phyloP scores from a whole-genome alignment of 257 asterid species.

The Solanum rostratum region DNA sequence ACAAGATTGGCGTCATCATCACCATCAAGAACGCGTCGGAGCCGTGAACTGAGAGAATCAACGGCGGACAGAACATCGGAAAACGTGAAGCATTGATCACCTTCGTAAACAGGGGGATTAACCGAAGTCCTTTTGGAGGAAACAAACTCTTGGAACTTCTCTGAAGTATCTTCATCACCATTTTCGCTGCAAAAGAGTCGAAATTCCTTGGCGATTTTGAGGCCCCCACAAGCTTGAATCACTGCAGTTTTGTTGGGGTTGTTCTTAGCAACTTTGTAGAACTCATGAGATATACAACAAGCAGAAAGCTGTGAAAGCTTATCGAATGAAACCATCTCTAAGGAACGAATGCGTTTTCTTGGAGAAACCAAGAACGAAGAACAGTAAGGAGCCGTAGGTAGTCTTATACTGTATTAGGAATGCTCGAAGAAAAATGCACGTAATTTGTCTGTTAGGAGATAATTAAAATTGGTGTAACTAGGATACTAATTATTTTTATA shows the following conservation, averaged over 20 bases:
- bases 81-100: conserved; percentile 72
- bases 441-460: no score
- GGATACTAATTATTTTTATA: no score
- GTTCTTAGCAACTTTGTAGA: conserved; percentile 40
- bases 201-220: conserved; percentile 26
- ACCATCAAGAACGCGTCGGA: conserved; percentile 47
- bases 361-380: background rate
- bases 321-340: background rate
- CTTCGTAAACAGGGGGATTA: conserved; percentile 39
- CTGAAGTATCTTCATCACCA: background rate
- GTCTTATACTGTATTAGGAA: background rate
- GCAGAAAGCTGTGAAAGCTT: conserved; percentile 18
- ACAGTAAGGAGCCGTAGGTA: background rate
- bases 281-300: conserved; percentile 77
- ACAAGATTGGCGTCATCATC: conserved; percentile 32
- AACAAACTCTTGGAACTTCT: conserved; percentile 2
- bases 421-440: background rate
- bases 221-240: conserved; percentile 58
- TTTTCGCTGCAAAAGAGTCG: background rate
- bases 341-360: background rate
- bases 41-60: conserved; percentile 45
- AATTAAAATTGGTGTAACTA: no score
- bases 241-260: conserved; percentile 53
- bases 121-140: conserved; percentile 11
- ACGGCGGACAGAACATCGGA: conserved; percentile 59